Conservation (phyloP, 441 rosid species). For the Pelargonium fulgidum region DNA sequence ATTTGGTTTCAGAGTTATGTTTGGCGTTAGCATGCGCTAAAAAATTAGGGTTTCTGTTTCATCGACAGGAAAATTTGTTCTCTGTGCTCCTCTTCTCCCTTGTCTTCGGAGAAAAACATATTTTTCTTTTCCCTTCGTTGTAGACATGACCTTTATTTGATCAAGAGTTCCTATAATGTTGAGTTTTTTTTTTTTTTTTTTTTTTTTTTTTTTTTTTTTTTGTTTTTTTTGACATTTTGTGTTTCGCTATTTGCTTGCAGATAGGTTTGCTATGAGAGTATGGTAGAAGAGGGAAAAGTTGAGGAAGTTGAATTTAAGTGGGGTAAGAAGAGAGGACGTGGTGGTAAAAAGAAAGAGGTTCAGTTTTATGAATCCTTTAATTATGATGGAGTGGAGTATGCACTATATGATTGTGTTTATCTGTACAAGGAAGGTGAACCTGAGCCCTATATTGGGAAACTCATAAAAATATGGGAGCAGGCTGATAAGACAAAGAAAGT, state of each 20-base stretch:
- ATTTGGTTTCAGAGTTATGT: not conserved
- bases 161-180: too few relatives aligned
- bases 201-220: too few relatives aligned
- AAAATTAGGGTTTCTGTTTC: too few relatives aligned
- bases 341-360: conserved; percentile 60
- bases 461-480: conserved; percentile 68
- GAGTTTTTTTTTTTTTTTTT: too few relatives aligned
- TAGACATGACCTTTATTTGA: too few relatives aligned
- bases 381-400: conserved; percentile 57
- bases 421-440: conserved; percentile 32
- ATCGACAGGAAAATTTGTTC: too few relatives aligned
- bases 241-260: conserved; percentile 12
- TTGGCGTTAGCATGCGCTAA: too few relatives aligned
- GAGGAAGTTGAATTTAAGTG: conserved; percentile 58
- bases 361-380: conserved; percentile 65
- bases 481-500: conserved; percentile 42
- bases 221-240: not conserved
- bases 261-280: conserved; percentile 28
- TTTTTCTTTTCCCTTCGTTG: too few relatives aligned
- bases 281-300: conserved; percentile 37
- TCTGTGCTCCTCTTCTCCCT: too few relatives aligned
- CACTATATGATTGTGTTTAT: conserved; percentile 62
- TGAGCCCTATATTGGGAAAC: conserved; percentile 66
- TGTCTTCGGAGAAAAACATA: too few relatives aligned
- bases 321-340: conserved; percentile 57